phyloP scores from a whole-genome alignment of 1,284 basidiomycete species.

The Ustilago vetiveriae region DNA sequence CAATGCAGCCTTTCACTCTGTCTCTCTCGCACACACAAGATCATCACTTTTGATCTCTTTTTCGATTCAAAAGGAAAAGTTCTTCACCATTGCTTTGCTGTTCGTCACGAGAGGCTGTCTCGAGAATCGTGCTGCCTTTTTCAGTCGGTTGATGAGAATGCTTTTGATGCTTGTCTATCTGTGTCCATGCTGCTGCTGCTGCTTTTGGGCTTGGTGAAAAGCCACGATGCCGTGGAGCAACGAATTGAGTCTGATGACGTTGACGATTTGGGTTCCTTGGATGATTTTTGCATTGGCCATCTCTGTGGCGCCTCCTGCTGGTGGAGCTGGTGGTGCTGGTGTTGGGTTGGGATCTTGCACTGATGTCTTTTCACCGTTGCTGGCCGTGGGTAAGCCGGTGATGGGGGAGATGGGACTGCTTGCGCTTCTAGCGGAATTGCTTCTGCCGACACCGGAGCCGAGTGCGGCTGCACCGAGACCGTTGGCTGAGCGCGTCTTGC shows the following conservation, averaged over 20 bases:
- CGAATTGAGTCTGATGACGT: conserved; percentile 36
- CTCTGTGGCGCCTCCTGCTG: no score
- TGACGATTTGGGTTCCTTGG: conserved; percentile 33
- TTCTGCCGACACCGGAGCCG: conserved; percentile 3
- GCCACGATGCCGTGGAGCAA: conserved; percentile 29
- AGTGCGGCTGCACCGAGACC: background rate
- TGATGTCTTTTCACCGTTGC: background rate
- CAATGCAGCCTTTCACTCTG: no score
- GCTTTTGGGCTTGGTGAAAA: conserved; percentile 8
- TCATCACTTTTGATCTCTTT: no score
- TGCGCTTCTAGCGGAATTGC: conserved; percentile 16
- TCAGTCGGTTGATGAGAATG: no score
- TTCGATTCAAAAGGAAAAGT: no score
- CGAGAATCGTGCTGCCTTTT: no score
- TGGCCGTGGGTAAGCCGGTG: background rate
- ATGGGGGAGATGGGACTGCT: background rate
- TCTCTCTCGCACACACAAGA: no score
- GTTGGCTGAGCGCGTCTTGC: background rate
- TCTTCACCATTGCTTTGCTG: no score
- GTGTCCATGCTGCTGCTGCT: conserved; percentile 3
- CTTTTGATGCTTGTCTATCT: no score
- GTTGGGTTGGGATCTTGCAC: no score
- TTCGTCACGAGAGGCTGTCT: no score
- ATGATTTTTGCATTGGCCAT: background rate
- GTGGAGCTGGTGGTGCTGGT: background rate